These are phyloP conservation scores for Penicillium sp. DNA, from an alignment of 2,329 filamentous ascomycete genomes.

Conservation along the genomic window DNA sequence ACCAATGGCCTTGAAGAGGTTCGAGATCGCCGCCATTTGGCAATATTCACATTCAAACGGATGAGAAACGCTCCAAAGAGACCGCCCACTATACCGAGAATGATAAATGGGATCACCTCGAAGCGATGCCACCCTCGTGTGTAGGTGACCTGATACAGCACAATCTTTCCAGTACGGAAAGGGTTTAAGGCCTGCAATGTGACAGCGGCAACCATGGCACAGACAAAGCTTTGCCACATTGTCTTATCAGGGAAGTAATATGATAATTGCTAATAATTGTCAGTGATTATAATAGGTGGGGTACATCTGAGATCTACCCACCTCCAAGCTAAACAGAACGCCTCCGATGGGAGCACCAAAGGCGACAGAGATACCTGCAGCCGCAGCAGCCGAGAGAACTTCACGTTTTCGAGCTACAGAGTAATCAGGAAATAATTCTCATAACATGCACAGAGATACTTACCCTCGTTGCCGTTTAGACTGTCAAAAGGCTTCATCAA, in stretches of 20 bases:
- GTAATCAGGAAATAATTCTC: too few species aligned
- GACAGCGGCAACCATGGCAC: slow-evolving; percentile 96
- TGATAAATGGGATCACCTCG: slow-evolving; percentile 80
- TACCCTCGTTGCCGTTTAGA: slow-evolving; percentile 83
- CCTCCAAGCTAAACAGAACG: slow-evolving; percentile 91
- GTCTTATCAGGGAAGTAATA: slow-evolving; percentile 99
- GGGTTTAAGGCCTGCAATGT: slow-evolving; percentile 90
- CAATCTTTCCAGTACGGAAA: slow-evolving; percentile 91
- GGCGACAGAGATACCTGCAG: slow-evolving; percentile 87
- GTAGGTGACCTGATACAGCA: slow-evolving; percentile 93
- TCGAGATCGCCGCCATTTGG: slow-evolving; percentile 70
- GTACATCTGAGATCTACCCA: slow-evolving; percentile 46
- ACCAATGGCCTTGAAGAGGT: slow-evolving; percentile 70
- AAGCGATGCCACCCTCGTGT: slow-evolving; percentile 91
- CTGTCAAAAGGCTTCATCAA: slow-evolving; percentile 84
- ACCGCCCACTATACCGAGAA: slow-evolving; percentile 87
- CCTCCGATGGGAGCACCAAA: slow-evolving; percentile 93
- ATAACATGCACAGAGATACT: slow-evolving; percentile 14
- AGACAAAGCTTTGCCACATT: slow-evolving; percentile 99
- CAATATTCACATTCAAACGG: slow-evolving; percentile 84
- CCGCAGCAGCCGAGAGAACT: slow-evolving; percentile 85
- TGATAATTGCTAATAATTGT: slow-evolving; percentile 67
- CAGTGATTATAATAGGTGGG: slow-evolving; percentile 1
- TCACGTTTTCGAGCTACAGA: slow-evolving; percentile 80
- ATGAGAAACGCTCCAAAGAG: slow-evolving; percentile 94